phyloP scores from a whole-genome alignment of 1,284 basidiomycete genomes.

The Ceratobasidium sp. region DNA sequence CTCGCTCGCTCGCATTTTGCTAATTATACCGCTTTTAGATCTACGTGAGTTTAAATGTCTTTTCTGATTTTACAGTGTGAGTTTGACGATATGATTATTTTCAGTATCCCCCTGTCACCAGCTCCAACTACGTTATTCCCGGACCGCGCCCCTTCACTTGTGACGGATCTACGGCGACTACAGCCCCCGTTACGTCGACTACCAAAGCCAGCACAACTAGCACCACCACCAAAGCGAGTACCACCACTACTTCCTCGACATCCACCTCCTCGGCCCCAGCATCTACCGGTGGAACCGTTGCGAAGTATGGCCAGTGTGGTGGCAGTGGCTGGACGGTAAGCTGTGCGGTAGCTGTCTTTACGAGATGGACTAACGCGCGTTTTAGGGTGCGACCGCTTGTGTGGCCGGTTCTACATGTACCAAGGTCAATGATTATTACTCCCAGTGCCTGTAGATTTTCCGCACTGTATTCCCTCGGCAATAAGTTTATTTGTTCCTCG shows the following conservation, averaged over 20 bases:
- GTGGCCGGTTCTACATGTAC: conserved; percentile 44
- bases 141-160: conserved; percentile 47
- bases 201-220: conserved; percentile 19
- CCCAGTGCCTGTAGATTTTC: conserved; percentile 31
- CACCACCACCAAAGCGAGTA: conserved; percentile 14
- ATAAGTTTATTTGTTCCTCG: conserved; percentile 6
- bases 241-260: conserved; percentile 9
- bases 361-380: neutral
- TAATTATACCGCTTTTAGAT: conserved; percentile 1
- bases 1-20: neutral
- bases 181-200: conserved; percentile 19
- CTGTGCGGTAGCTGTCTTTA: neutral
- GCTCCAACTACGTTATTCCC: conserved; percentile 42
- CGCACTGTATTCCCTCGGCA: neutral
- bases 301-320: conserved; percentile 46
- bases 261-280: conserved; percentile 29
- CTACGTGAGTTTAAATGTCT: conserved; percentile 16
- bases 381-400: conserved; percentile 33
- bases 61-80: neutral
- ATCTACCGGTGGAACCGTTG: conserved; percentile 36
- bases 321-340: conserved; percentile 34
- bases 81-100: neutral
- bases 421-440: conserved; percentile 44
- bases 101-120: conserved; percentile 35
- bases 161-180: conserved; percentile 31